Conservation (phyloP, 1,284 basidiomycete species). For the Ganoderma multipileum region DNA sequence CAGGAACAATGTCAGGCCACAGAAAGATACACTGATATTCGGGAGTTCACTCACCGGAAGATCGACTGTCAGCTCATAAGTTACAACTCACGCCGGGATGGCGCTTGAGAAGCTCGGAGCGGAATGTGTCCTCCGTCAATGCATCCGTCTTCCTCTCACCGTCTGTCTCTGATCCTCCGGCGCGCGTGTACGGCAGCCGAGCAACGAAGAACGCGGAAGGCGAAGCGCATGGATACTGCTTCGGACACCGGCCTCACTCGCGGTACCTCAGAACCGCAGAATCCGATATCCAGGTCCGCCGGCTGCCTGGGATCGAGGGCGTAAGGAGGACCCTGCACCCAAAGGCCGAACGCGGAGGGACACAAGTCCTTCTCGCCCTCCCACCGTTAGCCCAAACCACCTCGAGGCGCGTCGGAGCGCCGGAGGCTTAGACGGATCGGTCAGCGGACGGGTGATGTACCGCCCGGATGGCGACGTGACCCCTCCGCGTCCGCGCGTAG, state of each 20-base stretch:
- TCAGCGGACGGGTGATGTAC: slow-evolving; percentile 26
- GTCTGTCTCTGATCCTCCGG: not conserved
- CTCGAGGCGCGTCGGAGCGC: slow-evolving; percentile 27
- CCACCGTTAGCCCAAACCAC: not conserved
- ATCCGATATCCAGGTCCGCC: not conserved
- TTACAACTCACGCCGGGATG: not conserved
- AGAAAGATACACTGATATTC: not conserved
- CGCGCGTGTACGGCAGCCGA: not conserved
- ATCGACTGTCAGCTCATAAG: not conserved
- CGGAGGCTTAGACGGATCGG: slow-evolving; percentile 18
- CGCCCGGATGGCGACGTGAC: slow-evolving; percentile 7
- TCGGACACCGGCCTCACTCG: not conserved
- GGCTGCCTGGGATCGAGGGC: not conserved
- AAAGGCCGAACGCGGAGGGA: not conserved
- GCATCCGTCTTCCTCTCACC: not conserved
- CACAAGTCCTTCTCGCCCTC: not conserved
- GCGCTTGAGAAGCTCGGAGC: not conserved
- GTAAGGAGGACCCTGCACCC: slow-evolving; percentile 5
- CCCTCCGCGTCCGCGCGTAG: not conserved
- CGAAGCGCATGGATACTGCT: not conserved
- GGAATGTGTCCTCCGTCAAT: not conserved
- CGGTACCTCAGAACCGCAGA: not conserved
- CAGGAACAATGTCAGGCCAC: not conserved
- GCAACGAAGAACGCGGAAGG: not conserved
- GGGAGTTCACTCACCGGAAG: not conserved